Evolutionary conservation across 139 green algal genomes (phyloP), one percentile per base, ranked within the genome.

Genomic region (Medakamo hakoo): DNA sequence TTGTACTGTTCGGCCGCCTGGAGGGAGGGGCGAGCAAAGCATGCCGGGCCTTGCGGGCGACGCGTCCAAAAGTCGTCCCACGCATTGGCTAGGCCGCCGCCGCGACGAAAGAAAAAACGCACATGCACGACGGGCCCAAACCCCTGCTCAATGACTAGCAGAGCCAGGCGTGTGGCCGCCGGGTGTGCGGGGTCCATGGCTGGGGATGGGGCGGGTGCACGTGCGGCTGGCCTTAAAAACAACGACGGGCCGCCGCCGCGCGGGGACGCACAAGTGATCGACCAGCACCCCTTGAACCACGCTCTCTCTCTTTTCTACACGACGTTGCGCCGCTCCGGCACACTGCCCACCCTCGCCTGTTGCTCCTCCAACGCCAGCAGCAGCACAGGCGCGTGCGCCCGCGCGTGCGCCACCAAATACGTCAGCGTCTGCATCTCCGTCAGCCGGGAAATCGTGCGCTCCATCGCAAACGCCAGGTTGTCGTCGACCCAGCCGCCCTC

Each of bases 381-480:
- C 56, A 89, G 76, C 27, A 85, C 59, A 1, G 87, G 87, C n/a
- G 79, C 80, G 57, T 91, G 79, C 63, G 70, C 40, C 67, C 82
- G 65, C 2, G 88, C 83, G 65, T 94, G 84, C n/a, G 71, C 74
- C 9, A 78, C 52, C 57, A 88, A 66, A 65, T 94, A 94, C 72
- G 92, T 83, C 9, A 80, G 57, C 59, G 64, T 79, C 73, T 91
- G 81, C 91, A 97, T 97, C 77, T 97, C 91, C 4, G 74, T 88
- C 61, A 97, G 74, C 14, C 90, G 77, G 68, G 73, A 89, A 52
- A 97, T 80, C 55, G 83, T 88, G 68, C 90, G 84, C 49, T 95
- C 86, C 72, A 95, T 97, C 19, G 85, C 69, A 77, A 97, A 97
- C 0, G 82, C 86, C 25, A 96, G 74, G 64, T 94, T 91, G 74